Base-by-base conservation (phyloP, 2,329 filamentous ascomycete species). In the Calonectria leucothoes region DNA sequence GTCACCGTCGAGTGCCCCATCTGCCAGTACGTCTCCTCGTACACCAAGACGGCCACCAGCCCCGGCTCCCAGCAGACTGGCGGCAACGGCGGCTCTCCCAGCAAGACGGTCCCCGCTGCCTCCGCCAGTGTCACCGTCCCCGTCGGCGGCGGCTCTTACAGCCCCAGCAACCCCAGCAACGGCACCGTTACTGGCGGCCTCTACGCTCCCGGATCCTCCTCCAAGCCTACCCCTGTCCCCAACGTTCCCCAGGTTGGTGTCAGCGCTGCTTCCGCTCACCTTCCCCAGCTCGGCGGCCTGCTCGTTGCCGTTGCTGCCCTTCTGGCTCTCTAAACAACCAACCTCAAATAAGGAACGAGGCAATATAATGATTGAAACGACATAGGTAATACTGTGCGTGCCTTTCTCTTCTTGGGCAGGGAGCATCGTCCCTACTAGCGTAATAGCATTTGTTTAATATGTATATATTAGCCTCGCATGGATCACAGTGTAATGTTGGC, bases 1-100 rank as follows among this genome's bases (percentile, higher is more conserved):
- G 39, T 59, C 37, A 57, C 66, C 14, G 66, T 68, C 4, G 39
- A 68, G 35, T 68, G 66, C 52, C 49, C 52, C 51, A 68, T 68
- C 25, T 68, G 66, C 66, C 35, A 59, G 37, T 57, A 31, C 17
- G 66, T 68, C 37, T 68, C 66, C 37, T 57, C 52, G 37, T 57
- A 37, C 49, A 45, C 66, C 39, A 37, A 39, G 23, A 59, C 66
- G 5, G 51, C 49, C 14, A 33, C 49, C 66, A 33, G 15, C 59
- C 39, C 66, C 27, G 49, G 49, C 23, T 45, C 66, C 4, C 12
- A 59, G 49, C n/a, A 55, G 29, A 59, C 49, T 39, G 17, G 57
- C 25, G 49, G 31, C 23, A 49, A 49, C 33, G 42, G 61, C 8
- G 25, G 29, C 39, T 65, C 61, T 15, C 65, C 65, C 35, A 68